Evolutionary conservation across 257 asterid genomes (phyloP).

Genomic region (Solanum neorickii): DNA sequence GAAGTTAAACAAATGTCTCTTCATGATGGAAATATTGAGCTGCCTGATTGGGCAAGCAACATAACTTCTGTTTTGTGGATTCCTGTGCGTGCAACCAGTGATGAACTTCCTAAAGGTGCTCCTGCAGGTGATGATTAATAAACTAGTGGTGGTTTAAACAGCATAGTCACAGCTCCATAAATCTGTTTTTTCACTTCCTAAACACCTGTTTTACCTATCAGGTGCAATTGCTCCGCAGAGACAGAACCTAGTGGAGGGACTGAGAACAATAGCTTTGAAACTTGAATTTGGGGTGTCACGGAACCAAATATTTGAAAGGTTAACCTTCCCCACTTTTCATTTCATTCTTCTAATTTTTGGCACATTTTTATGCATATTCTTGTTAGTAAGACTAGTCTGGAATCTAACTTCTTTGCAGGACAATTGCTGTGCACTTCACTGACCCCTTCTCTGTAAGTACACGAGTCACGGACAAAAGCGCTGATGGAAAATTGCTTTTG

Average conservation of each 20-base stretch:
- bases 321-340: conserved; percentile 8
- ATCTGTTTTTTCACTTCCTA: not conserved
- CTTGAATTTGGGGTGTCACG: conserved; percentile 93
- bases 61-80: conserved; percentile 77
- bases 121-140: conserved; percentile 58
- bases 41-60: conserved; percentile 89
- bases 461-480: conserved; percentile 85
- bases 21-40: conserved; percentile 53
- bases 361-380: not conserved
- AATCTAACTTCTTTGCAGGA: conserved; percentile 38
- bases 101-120: conserved; percentile 65
- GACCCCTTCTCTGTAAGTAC: conserved; percentile 89
- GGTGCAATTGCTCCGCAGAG: conserved; percentile 58
- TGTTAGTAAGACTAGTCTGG: conserved; percentile 12
- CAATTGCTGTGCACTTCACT: conserved; percentile 90
- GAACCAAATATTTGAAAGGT: conserved; percentile 90
- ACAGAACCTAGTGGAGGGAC: conserved; percentile 82
- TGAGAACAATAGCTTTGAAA: conserved; percentile 91
- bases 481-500: conserved; percentile 84
- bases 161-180: not conserved
- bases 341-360: not conserved
- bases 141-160: not conserved
- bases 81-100: conserved; percentile 72
- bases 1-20: conserved; percentile 47
- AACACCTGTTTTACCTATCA: conserved; percentile 15